Base-by-base conservation (phyloP, 768 basidiomycete genomes). In the Leccinum subgranulosum region DNA sequence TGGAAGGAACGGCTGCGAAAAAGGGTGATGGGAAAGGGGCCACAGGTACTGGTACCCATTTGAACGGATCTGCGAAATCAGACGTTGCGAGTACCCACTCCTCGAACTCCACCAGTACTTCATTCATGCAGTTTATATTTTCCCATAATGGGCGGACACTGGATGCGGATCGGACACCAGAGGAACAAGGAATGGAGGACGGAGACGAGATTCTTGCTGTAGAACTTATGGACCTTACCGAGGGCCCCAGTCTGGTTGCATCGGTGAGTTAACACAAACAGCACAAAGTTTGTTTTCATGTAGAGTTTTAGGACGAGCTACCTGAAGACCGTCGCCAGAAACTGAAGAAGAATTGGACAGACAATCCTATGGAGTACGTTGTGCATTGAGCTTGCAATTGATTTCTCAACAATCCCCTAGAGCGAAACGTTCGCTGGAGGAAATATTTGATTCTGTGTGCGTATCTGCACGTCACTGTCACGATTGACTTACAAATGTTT, bases 151-250 rank as follows among this genome's bases (percentile, higher is more conserved):
- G 92, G 25, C 78, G 89, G 62, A 83, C 83, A 51, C 70, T 94
- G n/a, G 88, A 90, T 55, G 79, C 85, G 14, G 90, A 93, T 51
- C 86, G 87, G 69, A 92, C 92, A 10, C 88, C 91, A 23, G 92
- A 94, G 69, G 91, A 94, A 64, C 81, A 85, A 49, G 89, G 88
- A 6, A 88, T 94, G 79, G 92, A 94, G 65, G 89, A 92, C 63
- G 86, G 86, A 6, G 92, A 94, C 69, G 90, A 93, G 73, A 90
- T 94, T 68, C 76, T 92, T 51, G 92, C 92, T 14, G 87, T 94
- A 19, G 92, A 94, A 75, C 74, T 94, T 72, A 90, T 93, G 90
- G 92, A 94, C 69, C 77, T 94, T 64, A 94, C 92, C 7, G 85
- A 88, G 53, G 83, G 82, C 31, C 77, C 84, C 7, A 77, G 78